Percentiles rank a stretch among this genome's conserved stretches.
phyloP scores from a whole-genome alignment of 139 green algal species.

The Dunaliella sp. region DNA sequence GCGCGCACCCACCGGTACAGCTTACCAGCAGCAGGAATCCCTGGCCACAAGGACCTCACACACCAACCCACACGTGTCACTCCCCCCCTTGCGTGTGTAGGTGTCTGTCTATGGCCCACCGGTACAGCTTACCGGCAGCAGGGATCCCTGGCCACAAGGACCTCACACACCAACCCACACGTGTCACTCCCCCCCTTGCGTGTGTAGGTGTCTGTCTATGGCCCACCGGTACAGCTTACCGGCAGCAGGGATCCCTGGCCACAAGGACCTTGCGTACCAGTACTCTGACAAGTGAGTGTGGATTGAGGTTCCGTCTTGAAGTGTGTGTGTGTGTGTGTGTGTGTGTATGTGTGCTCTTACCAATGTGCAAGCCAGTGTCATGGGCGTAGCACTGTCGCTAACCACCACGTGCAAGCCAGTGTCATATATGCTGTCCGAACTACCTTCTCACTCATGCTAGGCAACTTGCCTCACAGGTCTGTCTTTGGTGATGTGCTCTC shows the following conservation, averaged over 20 bases:
- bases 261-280: conserved; percentile 71
- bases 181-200: neutral
- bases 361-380: no score
- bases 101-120: conserved; percentile 27
- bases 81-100: neutral
- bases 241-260: neutral
- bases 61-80: neutral
- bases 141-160: neutral
- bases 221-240: conserved; percentile 32
- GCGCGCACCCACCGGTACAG: conserved; percentile 15
- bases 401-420: no score
- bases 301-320: no score
- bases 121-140: neutral
- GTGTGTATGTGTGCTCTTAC: no score
- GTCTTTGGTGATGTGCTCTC: conserved; percentile 75
- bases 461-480: conserved; percentile 5
- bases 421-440: no score
- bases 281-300: conserved; percentile 63
- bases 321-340: no score
- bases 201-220: conserved; percentile 29
- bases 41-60: neutral
- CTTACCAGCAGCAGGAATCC: neutral
- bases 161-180: neutral
- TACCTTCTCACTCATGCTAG: no score
- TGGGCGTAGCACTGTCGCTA: no score